Base-by-base conservation (phyloP, 129 eudicot species). In the Calendula officinalis region DNA sequence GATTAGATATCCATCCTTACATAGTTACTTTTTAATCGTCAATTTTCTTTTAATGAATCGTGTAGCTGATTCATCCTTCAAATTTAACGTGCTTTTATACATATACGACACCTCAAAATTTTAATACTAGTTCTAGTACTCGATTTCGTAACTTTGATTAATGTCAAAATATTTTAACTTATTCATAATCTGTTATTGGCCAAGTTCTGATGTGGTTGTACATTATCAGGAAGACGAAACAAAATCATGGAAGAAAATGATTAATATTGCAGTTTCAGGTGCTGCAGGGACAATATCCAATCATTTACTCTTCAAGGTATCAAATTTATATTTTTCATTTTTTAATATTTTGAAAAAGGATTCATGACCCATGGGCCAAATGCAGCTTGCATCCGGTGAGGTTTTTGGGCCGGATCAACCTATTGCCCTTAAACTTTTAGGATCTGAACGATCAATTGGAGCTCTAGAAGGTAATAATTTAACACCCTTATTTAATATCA, bases 241-340 rank as follows among this genome's bases (percentile, higher is more conserved):
- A 35, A 83, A 83, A 64, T 62, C 95, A 30, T 94, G 99, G 99
- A 94, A 94, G 82, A 94, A 94, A 73, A 34, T 83, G 78, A 83
- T 86, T 7, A 94, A 82, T 33, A 62, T 88, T 64, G 92, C 90
- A 54, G 99, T 94, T 51, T 94, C 99, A 3, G 99, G 99, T 81
- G 99, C 99, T 32, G 97, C 99, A 43, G 99, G 97, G 51, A 94
- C 81, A 92, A 94, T 94, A 50, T 85, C 99, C 12, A 94, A 94
- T 62, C 99, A 94, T 79, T 81, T 94, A 43, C 89, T 94, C 62
- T 94, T 94, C 73, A 94, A 94, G 79, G 97, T 94, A 77, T 79
- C 80, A n/a, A 16, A 37, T 7, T 22, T 22, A 22, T 22, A 22
- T 22, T 22, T 22, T 22, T 22, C 30, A 1, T 22, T 22, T 22